Evolutionary conservation across 2,329 filamentous ascomycete species (phyloP), one percentile per base, ranked within the genome.

Genomic region (Emmonsiellopsis sp.): DNA sequence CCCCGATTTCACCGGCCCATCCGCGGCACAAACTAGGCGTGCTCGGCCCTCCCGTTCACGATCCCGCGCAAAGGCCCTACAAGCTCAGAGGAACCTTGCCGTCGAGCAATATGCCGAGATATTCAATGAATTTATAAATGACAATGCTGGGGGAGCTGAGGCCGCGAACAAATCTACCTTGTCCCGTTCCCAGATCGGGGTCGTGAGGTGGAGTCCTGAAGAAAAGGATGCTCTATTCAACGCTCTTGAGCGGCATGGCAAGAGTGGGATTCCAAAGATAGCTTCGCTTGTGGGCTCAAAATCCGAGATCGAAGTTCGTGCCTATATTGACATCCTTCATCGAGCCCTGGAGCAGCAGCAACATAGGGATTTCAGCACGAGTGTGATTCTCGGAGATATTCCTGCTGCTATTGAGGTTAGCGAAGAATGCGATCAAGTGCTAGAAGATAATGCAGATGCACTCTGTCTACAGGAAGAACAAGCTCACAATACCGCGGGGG

Each of bases 171-270:
- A 57, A 7, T 55, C 59, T n/a, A 52, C 60, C 2, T 77, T 53
- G 47, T 55, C 66, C 47, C 49, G 71, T 37, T 77, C 78, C 2
- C 86, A 89, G 61, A 71, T 90, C 49, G 90, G 89, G 21, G 75
- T 82, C 31, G 82, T 84, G 0, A 60, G 70, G 9, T 97, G 92
- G 92, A 83, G 80, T 0, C 56, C 77, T 0, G 61, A 71, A 1
- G 91, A 96, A 63, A 95, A 95, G 64, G 72, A 78, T 1, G 60
- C 73, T 0, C 80, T 95, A 54, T 95, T 88, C 65, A 73, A 79
- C 11, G 78, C 81, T 0, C 67, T 94, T 2, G 74, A 77, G 1
- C 79, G 80, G 0, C 75, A 86, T 2, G 88, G 88, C 0, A 78
- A 73, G 50, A 78, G 82, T 60, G 74, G 89, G 56, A 61, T 86